These are phyloP conservation scores for Aspergillus diversus DNA, from an alignment of 495 filamentous ascomycete genomes.

Conservation along the genomic window DNA sequence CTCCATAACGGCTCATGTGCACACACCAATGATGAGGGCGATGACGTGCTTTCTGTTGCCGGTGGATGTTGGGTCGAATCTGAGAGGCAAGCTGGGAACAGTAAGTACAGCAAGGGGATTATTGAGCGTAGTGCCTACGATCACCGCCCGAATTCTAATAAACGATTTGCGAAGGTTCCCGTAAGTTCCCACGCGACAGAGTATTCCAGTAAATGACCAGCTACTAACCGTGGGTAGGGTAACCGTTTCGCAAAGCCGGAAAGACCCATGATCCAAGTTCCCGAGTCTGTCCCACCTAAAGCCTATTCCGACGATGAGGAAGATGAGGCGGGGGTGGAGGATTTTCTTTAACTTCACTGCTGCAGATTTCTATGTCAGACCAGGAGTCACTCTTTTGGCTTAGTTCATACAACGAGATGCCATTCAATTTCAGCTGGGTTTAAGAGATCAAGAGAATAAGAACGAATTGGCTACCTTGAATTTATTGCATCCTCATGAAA, in stretches of 20 bases:
- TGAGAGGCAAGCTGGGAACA: conserved; percentile 1
- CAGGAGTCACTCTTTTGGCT: background rate
- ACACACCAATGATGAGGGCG: conserved; percentile 13
- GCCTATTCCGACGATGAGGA: conserved; percentile 27
- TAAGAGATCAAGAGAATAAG: too few relatives aligned
- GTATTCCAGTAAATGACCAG: background rate
- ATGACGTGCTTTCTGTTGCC: conserved; percentile 22
- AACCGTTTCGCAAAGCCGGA: conserved; percentile 15
- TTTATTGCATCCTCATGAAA: background rate
- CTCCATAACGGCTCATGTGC: background rate
- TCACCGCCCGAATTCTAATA: conserved; percentile 14
- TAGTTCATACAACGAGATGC: background rate
- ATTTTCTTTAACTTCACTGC: conserved; percentile 18
- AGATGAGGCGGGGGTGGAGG: conserved; percentile 21
- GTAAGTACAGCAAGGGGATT: conserved; percentile 8
- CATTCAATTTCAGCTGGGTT: too few relatives aligned
- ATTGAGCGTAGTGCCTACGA: conserved; percentile 25
- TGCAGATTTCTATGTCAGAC: background rate
- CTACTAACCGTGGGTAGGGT: conserved; percentile 18
- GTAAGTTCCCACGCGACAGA: conserved; percentile 10
- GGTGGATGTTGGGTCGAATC: conserved; percentile 28
- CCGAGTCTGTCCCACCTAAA: conserved; percentile 10
- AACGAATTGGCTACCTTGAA: background rate
- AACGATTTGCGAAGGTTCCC: conserved; percentile 25
- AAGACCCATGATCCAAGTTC: conserved; percentile 13